Conservation (phyloP, 2,329 filamentous ascomycete species). For the Cordyceps cateniannulata region DNA sequence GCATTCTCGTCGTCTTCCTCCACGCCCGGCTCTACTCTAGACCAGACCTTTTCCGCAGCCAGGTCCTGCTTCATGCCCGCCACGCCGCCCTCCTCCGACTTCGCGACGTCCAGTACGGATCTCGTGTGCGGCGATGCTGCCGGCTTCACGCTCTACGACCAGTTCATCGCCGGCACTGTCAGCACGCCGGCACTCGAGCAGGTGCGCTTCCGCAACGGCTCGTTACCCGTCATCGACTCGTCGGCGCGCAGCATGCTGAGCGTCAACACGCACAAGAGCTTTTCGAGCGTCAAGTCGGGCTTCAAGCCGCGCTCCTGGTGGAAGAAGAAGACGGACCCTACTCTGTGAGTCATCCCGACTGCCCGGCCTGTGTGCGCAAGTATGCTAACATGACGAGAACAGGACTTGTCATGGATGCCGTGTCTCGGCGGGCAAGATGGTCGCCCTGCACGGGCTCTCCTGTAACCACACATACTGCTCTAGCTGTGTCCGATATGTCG, state of each 20-base stretch:
- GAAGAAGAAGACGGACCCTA: conserved; percentile 31
- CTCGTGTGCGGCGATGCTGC: background rate
- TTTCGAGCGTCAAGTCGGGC: conserved; percentile 39
- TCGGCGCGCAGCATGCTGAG: conserved; percentile 37
- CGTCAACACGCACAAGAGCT: conserved; percentile 37
- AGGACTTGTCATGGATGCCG: conserved; percentile 54
- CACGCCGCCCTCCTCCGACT: conserved; percentile 38
- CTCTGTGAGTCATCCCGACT: conserved; percentile 20
- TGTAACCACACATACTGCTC: conserved; percentile 55
- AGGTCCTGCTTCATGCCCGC: conserved; percentile 34
- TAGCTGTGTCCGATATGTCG: conserved; percentile 46
- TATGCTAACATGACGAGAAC: background rate
- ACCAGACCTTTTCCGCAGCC: conserved; percentile 35
- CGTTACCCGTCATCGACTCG: conserved; percentile 23
- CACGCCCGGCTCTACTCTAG: conserved; percentile 32
- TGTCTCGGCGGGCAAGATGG: conserved; percentile 41
- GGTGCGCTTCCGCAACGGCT: conserved; percentile 32
- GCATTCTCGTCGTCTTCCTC: conserved; percentile 38
- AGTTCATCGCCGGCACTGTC: conserved; percentile 37
- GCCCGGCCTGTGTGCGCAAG: conserved; percentile 12
- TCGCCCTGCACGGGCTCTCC: conserved; percentile 41
- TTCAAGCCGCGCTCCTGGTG: conserved; percentile 37
- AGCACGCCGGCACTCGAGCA: conserved; percentile 34
- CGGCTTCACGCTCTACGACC: conserved; percentile 44
- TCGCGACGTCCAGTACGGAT: conserved; percentile 21